phyloP scores from a whole-genome alignment of 768 basidiomycete species.

The Kwoniella pini region DNA sequence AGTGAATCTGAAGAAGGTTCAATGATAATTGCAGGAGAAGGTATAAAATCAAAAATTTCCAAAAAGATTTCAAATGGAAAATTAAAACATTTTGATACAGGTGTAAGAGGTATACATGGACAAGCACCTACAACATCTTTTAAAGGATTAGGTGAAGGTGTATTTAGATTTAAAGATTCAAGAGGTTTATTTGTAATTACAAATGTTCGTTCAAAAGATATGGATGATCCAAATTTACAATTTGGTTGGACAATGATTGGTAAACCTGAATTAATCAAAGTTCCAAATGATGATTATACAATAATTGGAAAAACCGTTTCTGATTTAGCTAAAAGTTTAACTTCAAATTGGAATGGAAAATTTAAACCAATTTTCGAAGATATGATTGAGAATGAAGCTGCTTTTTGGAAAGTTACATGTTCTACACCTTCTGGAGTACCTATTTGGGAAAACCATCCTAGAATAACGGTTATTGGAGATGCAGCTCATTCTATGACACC shows the following conservation, averaged over 20 bases:
- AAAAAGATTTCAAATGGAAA: constrained; percentile 24
- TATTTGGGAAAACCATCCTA: constrained; percentile 25
- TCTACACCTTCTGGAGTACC: constrained; percentile 28
- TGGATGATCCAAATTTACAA: constrained; percentile 24
- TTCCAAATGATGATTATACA: constrained; percentile 30
- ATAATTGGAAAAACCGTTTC: constrained; percentile 23
- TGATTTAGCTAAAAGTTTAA: constrained; percentile 22
- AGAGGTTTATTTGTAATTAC: neutral
- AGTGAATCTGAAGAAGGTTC: constrained; percentile 20
- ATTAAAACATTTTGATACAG: constrained; percentile 32
- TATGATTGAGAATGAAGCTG: constrained; percentile 25
- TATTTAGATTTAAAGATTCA: constrained; percentile 5
- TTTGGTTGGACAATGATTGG: constrained; percentile 32
- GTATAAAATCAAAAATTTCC: constrained; percentile 23
- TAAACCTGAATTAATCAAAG: constrained; percentile 24
- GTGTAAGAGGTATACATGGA: constrained; percentile 29
- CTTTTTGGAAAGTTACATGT: constrained; percentile 34
- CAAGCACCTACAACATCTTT: constrained; percentile 27
- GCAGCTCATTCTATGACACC: constrained; percentile 37
- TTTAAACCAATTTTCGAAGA: constrained; percentile 26
- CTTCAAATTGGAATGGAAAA: constrained; percentile 17
- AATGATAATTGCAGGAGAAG: constrained; percentile 32
- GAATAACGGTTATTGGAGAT: constrained; percentile 40
- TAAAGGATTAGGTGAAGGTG: constrained; percentile 28
- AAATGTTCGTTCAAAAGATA: constrained; percentile 18